Evolutionary conservation across 2,329 filamentous ascomycete genomes (phyloP).

Genomic region (Neodidymelliopsis sp.): DNA sequence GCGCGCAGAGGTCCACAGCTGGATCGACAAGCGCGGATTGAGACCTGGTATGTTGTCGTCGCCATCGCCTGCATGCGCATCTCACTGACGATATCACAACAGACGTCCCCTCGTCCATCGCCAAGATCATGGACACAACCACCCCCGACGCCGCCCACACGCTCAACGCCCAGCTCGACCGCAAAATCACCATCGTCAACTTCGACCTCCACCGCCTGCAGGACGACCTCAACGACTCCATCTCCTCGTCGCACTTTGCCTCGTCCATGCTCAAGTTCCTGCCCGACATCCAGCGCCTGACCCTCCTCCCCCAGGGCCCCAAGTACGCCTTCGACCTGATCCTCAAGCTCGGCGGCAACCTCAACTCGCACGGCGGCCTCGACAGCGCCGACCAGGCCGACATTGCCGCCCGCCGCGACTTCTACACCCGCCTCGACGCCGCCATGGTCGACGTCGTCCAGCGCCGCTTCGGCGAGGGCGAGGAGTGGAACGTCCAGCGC

Average conservation of each 20-base stretch:
- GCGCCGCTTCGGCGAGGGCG: constrained; percentile 59
- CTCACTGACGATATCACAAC: too few species aligned
- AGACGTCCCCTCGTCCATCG: constrained; percentile 62
- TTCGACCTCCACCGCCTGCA: constrained; percentile 64
- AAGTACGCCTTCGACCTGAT: constrained; percentile 62
- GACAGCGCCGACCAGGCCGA: constrained; percentile 59
- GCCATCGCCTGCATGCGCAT: too few species aligned
- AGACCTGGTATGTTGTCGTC: constrained; percentile 55
- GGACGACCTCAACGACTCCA: constrained; percentile 63
- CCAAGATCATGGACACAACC: constrained; percentile 60
- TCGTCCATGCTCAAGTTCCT: constrained; percentile 64
- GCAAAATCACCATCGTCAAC: constrained; percentile 66
- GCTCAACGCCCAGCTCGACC: constrained; percentile 64
- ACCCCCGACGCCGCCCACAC: constrained; percentile 58
- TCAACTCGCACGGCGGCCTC: constrained; percentile 62
- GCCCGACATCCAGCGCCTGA: constrained; percentile 60
- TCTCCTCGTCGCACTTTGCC: constrained; percentile 61
- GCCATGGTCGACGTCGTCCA: constrained; percentile 63
- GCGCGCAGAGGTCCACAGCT: constrained; percentile 60
- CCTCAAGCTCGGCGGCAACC: constrained; percentile 63
- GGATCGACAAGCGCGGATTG: constrained; percentile 64
- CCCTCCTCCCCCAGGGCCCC: constrained; percentile 57
- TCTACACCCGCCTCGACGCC: constrained; percentile 58
- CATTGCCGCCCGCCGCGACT: constrained; percentile 56
- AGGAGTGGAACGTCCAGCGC: constrained; percentile 60